These are phyloP conservation scores for Dryas drummondii DNA, from an alignment of 306 rosid species.

Conservation along the genomic window DNA sequence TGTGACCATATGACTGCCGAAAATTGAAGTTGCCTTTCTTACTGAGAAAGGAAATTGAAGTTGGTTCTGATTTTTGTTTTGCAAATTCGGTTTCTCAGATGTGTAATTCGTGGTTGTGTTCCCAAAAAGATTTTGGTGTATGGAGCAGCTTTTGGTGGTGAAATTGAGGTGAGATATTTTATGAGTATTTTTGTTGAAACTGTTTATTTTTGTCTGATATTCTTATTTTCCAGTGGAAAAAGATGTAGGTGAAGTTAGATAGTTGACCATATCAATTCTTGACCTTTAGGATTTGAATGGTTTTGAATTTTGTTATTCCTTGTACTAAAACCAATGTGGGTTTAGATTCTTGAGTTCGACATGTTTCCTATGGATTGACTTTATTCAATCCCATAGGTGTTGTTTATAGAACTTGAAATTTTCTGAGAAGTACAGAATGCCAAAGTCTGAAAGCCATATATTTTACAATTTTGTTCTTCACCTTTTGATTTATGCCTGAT, in stretches of 20 bases:
- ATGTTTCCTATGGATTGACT: not conserved
- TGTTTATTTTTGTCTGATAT: not conserved
- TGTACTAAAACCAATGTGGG: not conserved
- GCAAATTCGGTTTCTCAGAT: constrained; percentile 46
- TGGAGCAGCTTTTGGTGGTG: constrained; percentile 83
- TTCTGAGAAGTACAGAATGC: too few species aligned
- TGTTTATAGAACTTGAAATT: too few species aligned
- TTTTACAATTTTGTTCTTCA: too few species aligned
- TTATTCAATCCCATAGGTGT: too few species aligned
- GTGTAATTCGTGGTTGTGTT: constrained; percentile 98
- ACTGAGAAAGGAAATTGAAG: not conserved
- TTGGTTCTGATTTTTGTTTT: constrained; percentile 23
- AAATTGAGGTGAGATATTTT: constrained; percentile 60
- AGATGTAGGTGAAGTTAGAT: not conserved
- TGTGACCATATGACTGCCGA: not conserved
- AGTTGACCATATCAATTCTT: not conserved
- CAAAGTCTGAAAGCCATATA: too few species aligned
- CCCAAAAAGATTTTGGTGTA: constrained; percentile 98
- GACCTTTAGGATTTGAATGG: not conserved
- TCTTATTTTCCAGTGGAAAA: not conserved
- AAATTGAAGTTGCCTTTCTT: constrained; percentile 15
- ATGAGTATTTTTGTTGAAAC: not conserved
- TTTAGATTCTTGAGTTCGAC: not conserved
- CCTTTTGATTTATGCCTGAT: too few species aligned
- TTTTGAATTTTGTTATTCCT: not conserved